phyloP scores from a whole-genome alignment of 208 protist genomes.

The Endotrypanum monterogeii region DNA sequence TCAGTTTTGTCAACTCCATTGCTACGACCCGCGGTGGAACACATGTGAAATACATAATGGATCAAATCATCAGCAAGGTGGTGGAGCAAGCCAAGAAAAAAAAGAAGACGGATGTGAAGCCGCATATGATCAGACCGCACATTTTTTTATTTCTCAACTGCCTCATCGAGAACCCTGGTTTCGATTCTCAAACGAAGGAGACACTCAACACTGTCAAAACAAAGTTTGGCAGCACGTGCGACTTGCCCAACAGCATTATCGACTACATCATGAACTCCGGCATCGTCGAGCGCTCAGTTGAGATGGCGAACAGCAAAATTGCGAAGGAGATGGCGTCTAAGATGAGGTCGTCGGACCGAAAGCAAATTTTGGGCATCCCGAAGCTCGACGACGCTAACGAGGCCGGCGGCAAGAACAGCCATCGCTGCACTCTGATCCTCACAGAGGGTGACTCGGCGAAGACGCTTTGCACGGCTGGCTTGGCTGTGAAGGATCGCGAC shows the following conservation, averaged over 20 bases:
- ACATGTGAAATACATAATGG: conserved; percentile 98
- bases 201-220: conserved; percentile 95
- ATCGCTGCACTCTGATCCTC: conserved; percentile 99
- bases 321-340: conserved; percentile 88
- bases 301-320: conserved; percentile 97
- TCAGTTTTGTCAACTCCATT: conserved; percentile 99
- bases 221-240: conserved; percentile 97
- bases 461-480: conserved; percentile 96
- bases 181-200: conserved; percentile 99
- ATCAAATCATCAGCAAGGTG: conserved; percentile 94
- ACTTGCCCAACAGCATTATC: conserved; percentile 94
- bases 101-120: conserved; percentile 96
- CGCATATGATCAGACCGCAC: conserved; percentile 97
- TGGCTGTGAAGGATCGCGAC: conserved; percentile 98
- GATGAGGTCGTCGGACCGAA: conserved; percentile 68
- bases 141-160: conserved; percentile 99
- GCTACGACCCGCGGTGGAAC: conserved; percentile 98
- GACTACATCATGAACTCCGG: conserved; percentile 95
- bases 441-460: conserved; percentile 99
- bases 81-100: conserved; percentile 95
- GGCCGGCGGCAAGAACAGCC: conserved; percentile 95
- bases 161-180: conserved; percentile 99
- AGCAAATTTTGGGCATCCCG: conserved; percentile 95
- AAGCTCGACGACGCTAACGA: conserved; percentile 99
- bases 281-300: conserved; percentile 95